Evolutionary conservation across 352 stramenopile genomes (phyloP).

Genomic region (Pelagophyceae sp.): DNA sequence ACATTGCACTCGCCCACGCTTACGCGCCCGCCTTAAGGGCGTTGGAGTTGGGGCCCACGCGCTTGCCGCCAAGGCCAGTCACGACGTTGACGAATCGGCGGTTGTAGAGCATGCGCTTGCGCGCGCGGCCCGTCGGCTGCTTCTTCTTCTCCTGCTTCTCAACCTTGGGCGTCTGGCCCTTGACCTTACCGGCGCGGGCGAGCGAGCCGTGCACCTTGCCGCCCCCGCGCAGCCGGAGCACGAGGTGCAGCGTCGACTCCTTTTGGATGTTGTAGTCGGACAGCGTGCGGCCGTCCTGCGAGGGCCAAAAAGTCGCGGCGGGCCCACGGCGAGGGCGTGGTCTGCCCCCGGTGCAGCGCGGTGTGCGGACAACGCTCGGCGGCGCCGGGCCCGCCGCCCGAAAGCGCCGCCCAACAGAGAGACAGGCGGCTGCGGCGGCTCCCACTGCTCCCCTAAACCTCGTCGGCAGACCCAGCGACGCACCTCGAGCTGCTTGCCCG

Average conservation of each 20-base stretch:
- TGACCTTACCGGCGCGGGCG: constrained; percentile 99
- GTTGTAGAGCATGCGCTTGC: constrained; percentile 99
- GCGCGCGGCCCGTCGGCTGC: constrained; percentile 76
- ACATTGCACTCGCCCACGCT: not conserved
- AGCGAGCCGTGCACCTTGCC: constrained; percentile 98
- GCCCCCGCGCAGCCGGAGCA: constrained; percentile 30
- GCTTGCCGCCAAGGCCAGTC: constrained; percentile 88
- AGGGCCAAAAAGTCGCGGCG: too few species aligned
- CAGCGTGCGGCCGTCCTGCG: constrained; percentile 6
- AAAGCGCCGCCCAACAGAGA: too few species aligned
- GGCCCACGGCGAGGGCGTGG: too few species aligned
- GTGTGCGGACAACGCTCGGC: too few species aligned
- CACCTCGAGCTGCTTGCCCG: constrained; percentile 71
- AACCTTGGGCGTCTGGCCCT: constrained; percentile 99
- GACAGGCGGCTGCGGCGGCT: too few species aligned
- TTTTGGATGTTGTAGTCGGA: constrained; percentile 41
- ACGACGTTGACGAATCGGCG: constrained; percentile 98
- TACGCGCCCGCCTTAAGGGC: constrained; percentile 67
- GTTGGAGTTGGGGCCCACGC: constrained; percentile 96
- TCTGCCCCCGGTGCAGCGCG: too few species aligned
- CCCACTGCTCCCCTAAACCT: too few species aligned
- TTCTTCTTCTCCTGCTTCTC: constrained; percentile 98
- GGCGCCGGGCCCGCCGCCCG: too few species aligned
- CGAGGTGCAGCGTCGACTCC: constrained; percentile 45
- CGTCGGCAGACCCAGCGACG: constrained; percentile 63